Base-by-base conservation (phyloP, 148 eudicot species). In the Dysphania ambrosioides region DNA sequence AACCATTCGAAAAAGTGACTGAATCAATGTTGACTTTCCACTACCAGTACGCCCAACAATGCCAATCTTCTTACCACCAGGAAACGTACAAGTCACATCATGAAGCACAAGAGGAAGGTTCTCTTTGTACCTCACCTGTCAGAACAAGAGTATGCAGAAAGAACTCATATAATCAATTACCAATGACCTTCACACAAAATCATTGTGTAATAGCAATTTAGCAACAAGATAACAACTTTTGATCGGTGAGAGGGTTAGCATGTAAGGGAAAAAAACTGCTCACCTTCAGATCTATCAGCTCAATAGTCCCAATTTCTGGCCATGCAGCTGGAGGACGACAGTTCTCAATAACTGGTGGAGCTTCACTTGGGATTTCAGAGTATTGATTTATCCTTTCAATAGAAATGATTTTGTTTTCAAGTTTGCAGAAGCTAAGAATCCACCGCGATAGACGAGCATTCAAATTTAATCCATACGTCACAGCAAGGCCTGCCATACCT, bases 401-500 rank as follows among this genome's bases (percentile, higher is more conserved):
- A 26, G 98, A 95, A 77, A 95, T 92, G 53, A 95, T 95, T 78
- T 92, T 95, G 81, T 95, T 95, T 86, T 95, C 98, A 81, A 95
- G 96, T 87, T 95, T 95, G 89, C 98, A 95, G 77, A 95, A 92
- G 85, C 98, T 95, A 80, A 95, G 98, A 68, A 95, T 95, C 98
- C 98, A 95, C 61, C 98, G 84, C 11, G 98, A 92, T 77, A 95
- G 64, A 63, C 98, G 92, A 72, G 92, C 96, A 89, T 95, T 95
- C 85, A 95, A 73, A 74, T 95, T 92, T 65, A 95, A 81, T 68
- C 98, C 98, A 81, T 95, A 95, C 19, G 98, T 92, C 81, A 92
- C 98, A n/a, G 98, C 98, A 78, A 95, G 93, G 66, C 98, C 98
- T 13, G 99, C 99, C 97, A 95, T 95, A 82, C 96, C 99, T 95